phyloP scores from a whole-genome alignment of 2,329 filamentous ascomycete species.

The Apiospora malaysiana region DNA sequence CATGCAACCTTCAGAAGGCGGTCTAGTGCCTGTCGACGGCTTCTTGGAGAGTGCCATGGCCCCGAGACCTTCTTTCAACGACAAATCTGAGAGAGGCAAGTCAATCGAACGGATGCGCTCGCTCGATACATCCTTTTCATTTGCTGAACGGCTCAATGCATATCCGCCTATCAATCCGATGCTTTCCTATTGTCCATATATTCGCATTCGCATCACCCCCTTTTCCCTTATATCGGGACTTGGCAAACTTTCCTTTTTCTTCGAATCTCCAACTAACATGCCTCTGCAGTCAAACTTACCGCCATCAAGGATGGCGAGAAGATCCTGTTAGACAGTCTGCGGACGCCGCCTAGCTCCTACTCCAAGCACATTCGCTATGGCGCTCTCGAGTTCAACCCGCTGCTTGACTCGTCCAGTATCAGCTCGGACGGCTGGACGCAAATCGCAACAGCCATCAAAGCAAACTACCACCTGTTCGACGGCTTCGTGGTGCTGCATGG shows the following conservation, averaged over 20 bases:
- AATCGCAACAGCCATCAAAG: conserved; percentile 78
- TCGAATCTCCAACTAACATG: not conserved
- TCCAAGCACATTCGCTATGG: conserved; percentile 82
- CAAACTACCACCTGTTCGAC: conserved; percentile 89
- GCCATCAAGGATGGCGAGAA: conserved; percentile 57
- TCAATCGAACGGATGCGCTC: conserved; percentile 16
- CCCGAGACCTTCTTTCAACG: conserved; percentile 84
- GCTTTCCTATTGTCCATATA: not conserved
- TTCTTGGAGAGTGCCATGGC: conserved; percentile 86
- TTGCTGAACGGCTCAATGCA: not conserved
- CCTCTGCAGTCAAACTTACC: conserved; percentile 50
- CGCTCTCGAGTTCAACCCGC: conserved; percentile 81
- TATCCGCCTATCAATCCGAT: not conserved
- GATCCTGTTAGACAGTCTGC: conserved; percentile 67
- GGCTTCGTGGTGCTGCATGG: conserved; percentile 91
- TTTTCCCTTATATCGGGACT: not conserved
- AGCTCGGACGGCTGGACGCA: conserved; percentile 85
- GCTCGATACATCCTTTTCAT: not conserved
- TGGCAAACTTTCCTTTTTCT: not conserved
- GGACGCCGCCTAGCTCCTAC: conserved; percentile 82
- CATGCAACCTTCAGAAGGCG: conserved; percentile 76
- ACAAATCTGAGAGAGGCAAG: conserved; percentile 62
- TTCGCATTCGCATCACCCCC: not conserved
- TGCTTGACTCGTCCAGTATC: conserved; percentile 91
- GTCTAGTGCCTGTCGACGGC: conserved; percentile 78